Base-by-base conservation (phyloP, 2,329 filamentous ascomycete species). In the Colletotrichum lupini region DNA sequence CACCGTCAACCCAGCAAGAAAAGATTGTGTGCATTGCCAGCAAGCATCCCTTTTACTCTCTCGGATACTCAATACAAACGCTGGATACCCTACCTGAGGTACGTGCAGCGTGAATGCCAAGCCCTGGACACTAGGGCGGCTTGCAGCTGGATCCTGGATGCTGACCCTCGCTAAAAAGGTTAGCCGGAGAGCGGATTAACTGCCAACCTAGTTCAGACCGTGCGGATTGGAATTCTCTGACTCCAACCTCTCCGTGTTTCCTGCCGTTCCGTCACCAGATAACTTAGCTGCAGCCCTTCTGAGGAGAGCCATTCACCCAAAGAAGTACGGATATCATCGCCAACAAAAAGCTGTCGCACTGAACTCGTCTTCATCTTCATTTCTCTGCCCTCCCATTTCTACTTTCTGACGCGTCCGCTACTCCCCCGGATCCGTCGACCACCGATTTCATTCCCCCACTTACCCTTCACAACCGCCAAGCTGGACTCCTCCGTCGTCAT, bases 401-500 rank as follows among this genome's bases (percentile, higher is more conserved):
- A 77, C 77, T 66, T 76, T 74, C 61, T 62, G 56, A 67, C 58
- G 62, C 63, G 66, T 71, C 72, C 42, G 49, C 49, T 63, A 37
- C 61, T 55, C 67, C 56, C 60, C 49, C 71, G 66, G 67, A 72
- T 57, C 61, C 63, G 35, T 72, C 64, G 69, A 57, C 64, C 60
- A 62, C 68, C 42, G 22, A 66, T 28, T 24, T 19, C 37, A 76
- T 69, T 73, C 68, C 76, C 70, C 74, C 76, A 74, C 73, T 19
- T 75, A 74, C 77, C 78, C 77, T 76, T 74, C 74, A 77, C 75
- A 78, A 77, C 73, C 75, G 75, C 63, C 72, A 75, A 70, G 67
- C 64, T 75, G 61, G 72, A 76, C 61, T 73, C 72, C 66, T 76
- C 75, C 79, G 78, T 81, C 78, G 77, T 80, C 55, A 87, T 87